Base-by-base conservation (phyloP, 2,329 filamentous ascomycete species). In the Sphaerulina populicola region DNA sequence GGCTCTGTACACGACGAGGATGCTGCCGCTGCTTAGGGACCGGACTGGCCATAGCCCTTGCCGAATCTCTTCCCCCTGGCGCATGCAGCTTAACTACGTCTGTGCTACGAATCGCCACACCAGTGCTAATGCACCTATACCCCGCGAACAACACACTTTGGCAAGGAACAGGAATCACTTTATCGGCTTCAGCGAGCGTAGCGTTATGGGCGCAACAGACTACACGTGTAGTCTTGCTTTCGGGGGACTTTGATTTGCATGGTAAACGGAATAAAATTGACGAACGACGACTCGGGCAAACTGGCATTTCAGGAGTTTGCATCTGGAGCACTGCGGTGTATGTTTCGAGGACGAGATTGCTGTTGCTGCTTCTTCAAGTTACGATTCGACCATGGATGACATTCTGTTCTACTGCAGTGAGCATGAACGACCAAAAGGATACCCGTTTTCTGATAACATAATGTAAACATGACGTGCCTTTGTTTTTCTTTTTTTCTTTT, bases 1-100 rank as follows among this genome's bases (percentile, higher is more conserved):
- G 42, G 43, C 14, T 54, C 52, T 6, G 44, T 51, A n/a, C 52
- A 50, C 15, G 31, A 35, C 7, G 52, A 54, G 40, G 52, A 54
- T 31, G 52, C 52, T 44, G 52, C 52, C 12, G 53, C 53, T 30
- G 54, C 51, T 39, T 50, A 50, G 48, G 41, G 48, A 41, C 18
- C 41, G 27, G 48, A 40, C 35, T 50, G 48, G 48, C 42, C 45
- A 41, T 44, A 45, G 46, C 18, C 46, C 39, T 31, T 49, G 46
- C 39, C 46, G 39, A 49, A 39, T 27, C 46, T 49, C 30, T 42
- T 49, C 39, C 46, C 38, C 6, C 6, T 27, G 23, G 21, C 38
- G 39, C 38, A 43, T 12, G 39, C 46, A 4, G 15, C 39, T 7
- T 49, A 30, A 49, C 15, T 27, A 29, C 27, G 1, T 10, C 31